Conservation (phyloP, 768 basidiomycete species). For the Mycena alexandri region DNA sequence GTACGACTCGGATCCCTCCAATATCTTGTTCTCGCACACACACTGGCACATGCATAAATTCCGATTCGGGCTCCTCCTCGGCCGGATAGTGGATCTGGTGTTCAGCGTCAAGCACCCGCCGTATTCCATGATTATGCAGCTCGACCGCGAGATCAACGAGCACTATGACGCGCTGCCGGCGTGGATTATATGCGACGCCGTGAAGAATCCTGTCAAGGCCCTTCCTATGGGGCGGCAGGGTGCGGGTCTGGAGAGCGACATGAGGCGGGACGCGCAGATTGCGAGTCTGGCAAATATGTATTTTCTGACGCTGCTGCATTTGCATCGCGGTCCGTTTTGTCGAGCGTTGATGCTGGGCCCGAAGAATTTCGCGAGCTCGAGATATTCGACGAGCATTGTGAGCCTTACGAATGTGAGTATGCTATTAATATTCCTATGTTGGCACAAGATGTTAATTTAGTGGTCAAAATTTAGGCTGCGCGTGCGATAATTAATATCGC, state of each 20-base stretch:
- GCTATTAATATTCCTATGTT: no score
- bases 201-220: constrained; percentile 38
- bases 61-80: constrained; percentile 38
- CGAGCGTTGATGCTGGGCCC: constrained; percentile 39
- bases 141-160: constrained; percentile 41
- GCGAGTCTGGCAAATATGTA: constrained; percentile 40
- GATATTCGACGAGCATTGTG: constrained; percentile 37
- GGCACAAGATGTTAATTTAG: no score
- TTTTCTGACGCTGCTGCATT: constrained; percentile 37
- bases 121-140: constrained; percentile 39
- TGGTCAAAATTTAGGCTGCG: constrained; percentile 32
- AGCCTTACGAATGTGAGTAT: constrained; percentile 33
- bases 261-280: constrained; percentile 35
- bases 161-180: constrained; percentile 36
- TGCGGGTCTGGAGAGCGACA: constrained; percentile 17
- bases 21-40: constrained; percentile 37
- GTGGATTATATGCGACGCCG: constrained; percentile 40
- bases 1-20: constrained; percentile 36
- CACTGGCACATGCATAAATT: constrained; percentile 43
- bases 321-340: constrained; percentile 43
- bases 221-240: constrained; percentile 32
- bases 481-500: constrained; percentile 40
- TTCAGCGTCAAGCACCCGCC: constrained; percentile 39
- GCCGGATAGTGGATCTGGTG: constrained; percentile 38
- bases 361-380: constrained; percentile 32